Conservation (phyloP, 2,329 filamentous ascomycete genomes). For the Aurifilum marmelostoma region DNA sequence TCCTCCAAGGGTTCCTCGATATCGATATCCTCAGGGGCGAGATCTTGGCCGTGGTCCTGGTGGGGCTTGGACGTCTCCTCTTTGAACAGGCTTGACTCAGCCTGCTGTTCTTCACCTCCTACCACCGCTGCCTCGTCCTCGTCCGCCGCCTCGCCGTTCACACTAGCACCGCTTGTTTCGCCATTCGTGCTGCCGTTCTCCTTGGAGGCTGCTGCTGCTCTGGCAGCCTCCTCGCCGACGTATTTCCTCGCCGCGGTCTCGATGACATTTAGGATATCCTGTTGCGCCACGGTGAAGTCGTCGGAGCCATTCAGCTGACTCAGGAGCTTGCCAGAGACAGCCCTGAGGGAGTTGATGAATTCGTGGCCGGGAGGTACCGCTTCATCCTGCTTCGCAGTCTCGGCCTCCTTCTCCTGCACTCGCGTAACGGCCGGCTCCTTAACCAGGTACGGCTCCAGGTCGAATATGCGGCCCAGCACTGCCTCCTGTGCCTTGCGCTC, state of each 20-base stretch:
- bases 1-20: constrained; percentile 46
- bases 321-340: constrained; percentile 49
- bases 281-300: constrained; percentile 40
- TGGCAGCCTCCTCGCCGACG: constrained; percentile 44
- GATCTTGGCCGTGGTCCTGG: constrained; percentile 36
- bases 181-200: constrained; percentile 24
- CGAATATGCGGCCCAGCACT: constrained; percentile 56
- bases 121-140: constrained; percentile 2
- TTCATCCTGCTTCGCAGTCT: constrained; percentile 33
- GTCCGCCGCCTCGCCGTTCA: constrained; percentile 13
- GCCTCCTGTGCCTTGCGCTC: constrained; percentile 59
- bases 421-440: constrained; percentile 40
- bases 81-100: constrained; percentile 33
- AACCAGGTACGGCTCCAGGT: constrained; percentile 47
- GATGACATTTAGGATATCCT: constrained; percentile 54
- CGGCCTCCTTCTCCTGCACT: constrained; percentile 30
- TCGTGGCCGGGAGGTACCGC: constrained; percentile 10
- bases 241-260: constrained; percentile 56
- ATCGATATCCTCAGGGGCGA: constrained; percentile 53
- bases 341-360: constrained; percentile 45
- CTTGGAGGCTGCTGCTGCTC: constrained; percentile 24
- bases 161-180: constrained; percentile 20
- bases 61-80: constrained; percentile 31
- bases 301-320: constrained; percentile 43
- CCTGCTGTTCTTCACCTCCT: constrained; percentile 11